Conservation (phyloP, 208 protist genomes). For the Angomonas ambiguus region DNA sequence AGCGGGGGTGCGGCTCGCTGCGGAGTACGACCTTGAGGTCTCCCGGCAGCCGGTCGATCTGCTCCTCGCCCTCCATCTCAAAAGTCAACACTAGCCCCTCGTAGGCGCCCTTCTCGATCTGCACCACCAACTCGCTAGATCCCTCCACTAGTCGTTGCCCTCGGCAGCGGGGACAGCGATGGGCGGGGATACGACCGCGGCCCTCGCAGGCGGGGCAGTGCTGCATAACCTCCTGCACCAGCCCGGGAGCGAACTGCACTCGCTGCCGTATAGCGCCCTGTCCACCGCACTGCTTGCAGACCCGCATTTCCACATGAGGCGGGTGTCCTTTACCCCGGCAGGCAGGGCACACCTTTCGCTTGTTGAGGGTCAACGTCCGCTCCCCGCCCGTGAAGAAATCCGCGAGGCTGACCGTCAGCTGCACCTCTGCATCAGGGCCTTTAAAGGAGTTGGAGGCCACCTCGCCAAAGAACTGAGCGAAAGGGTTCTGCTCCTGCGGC, state of each 20-base stretch:
- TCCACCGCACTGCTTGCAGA: constrained; percentile 61
- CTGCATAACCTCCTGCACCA: constrained; percentile 72
- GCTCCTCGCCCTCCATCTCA: constrained; percentile 86
- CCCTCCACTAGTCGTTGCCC: constrained; percentile 62
- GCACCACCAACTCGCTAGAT: constrained; percentile 36
- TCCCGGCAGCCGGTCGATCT: constrained; percentile 71
- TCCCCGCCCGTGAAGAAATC: constrained; percentile 90
- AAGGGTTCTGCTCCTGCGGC: constrained; percentile 8
- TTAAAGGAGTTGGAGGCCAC: constrained; percentile 52
- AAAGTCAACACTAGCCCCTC: constrained; percentile 68
- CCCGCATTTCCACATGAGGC: constrained; percentile 14
- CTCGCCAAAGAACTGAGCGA: constrained; percentile 22
- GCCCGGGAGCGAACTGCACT: constrained; percentile 61
- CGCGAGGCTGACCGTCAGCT: constrained; percentile 80
- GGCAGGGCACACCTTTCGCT: constrained; percentile 83
- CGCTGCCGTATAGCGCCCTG: constrained; percentile 58
- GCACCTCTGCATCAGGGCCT: constrained; percentile 25
- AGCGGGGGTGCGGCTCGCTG: constrained; percentile 59
- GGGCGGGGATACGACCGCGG: constrained; percentile 65
- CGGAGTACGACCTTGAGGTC: constrained; percentile 63
- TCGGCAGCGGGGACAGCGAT: constrained; percentile 68
- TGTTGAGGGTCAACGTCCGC: constrained; percentile 58
- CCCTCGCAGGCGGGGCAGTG: constrained; percentile 84
- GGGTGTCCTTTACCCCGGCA: constrained; percentile 65
- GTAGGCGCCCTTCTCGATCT: constrained; percentile 65